Conservation (phyloP, 306 rosid genomes). For the Rosa multiflora region DNA sequence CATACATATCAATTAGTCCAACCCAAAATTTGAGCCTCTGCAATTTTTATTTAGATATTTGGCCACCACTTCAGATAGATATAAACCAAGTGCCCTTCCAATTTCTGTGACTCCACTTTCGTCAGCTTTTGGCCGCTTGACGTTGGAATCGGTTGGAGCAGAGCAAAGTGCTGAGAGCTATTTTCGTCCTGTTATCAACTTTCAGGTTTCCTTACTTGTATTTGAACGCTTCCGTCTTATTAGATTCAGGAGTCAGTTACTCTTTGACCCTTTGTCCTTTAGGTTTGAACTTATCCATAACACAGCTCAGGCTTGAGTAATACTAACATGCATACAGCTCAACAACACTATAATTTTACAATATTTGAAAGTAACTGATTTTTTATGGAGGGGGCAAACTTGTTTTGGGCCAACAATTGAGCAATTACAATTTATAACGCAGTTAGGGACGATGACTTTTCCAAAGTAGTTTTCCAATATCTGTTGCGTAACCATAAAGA, state of each 20-base stretch:
- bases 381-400: neutral
- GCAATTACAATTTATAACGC: neutral
- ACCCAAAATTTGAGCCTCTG: neutral
- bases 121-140: constrained; percentile 2
- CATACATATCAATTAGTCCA: neutral
- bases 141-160: neutral
- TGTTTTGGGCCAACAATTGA: neutral
- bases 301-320: neutral
- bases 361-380: neutral
- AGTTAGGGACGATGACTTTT: constrained; percentile 9
- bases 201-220: neutral
- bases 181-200: neutral
- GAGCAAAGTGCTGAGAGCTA: neutral
- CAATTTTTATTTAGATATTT: neutral
- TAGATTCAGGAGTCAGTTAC: neutral
- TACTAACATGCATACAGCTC: neutral
- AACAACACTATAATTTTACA: neutral
- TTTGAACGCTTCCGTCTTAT: neutral
- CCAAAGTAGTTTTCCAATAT: constrained; percentile 32
- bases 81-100: neutral
- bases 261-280: neutral
- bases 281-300: neutral
- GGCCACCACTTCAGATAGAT: neutral
- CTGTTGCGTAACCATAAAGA: constrained; percentile 53
- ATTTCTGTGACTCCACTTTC: neutral